Evolutionary conservation across 352 stramenopile genomes (phyloP).

Genomic region (Pythium oligandrum): DNA sequence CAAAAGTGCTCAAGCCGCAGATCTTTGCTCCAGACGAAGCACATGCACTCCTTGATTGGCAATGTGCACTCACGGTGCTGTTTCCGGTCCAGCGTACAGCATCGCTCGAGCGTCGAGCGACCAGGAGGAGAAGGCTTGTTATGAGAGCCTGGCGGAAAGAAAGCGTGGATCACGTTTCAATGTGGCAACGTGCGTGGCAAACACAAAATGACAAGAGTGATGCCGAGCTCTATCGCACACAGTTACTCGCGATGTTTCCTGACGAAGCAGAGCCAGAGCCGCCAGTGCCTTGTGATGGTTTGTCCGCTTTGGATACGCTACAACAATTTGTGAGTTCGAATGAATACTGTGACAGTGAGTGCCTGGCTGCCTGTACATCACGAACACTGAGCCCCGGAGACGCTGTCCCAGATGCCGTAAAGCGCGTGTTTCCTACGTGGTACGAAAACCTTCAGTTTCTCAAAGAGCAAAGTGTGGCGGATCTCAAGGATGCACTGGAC

Average conservation of each 20-base stretch:
- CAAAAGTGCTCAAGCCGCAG: constrained; percentile 36
- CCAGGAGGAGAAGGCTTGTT: neutral
- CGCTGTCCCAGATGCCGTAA: constrained; percentile 29
- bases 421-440: constrained; percentile 47
- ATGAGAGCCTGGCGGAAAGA: no score
- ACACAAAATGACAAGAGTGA: constrained; percentile 1
- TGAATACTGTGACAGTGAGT: no score
- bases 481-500: constrained; percentile 20
- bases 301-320: no score
- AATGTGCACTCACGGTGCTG: constrained; percentile 6
- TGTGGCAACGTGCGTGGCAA: constrained; percentile 12
- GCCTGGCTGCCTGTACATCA: no score
- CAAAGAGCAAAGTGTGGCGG: constrained; percentile 20
- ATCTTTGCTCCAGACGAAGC: constrained; percentile 11
- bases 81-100: constrained; percentile 7
- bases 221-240: constrained; percentile 9
- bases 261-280: constrained; percentile 1
- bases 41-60: constrained; percentile 6
- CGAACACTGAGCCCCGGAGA: neutral
- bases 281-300: no score
- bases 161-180: constrained; percentile 7
- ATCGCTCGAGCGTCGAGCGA: neutral
- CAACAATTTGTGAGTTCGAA: no score
- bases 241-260: constrained; percentile 1
- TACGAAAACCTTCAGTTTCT: constrained; percentile 41